Percentiles rank a stretch among this genome's conserved stretches.
Evolutionary conservation across 2,329 filamentous ascomycete genomes (phyloP).

Genomic region (Drechslerella coelobrocha): DNA sequence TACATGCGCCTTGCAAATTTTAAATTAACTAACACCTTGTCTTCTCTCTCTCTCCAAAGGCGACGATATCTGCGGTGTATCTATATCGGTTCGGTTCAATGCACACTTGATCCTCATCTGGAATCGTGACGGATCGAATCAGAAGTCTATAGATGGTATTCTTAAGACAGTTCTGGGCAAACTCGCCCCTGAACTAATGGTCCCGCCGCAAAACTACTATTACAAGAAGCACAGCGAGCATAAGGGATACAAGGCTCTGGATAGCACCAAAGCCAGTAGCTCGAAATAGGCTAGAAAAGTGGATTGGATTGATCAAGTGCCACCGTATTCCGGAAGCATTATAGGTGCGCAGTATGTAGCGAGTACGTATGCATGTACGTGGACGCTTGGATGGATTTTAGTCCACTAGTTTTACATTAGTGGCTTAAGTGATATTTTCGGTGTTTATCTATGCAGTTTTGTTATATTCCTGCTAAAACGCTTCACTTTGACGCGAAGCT

Average conservation of each 20-base stretch:
- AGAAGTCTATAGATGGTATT: conserved; percentile 77
- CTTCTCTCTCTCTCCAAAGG: conserved; percentile 61
- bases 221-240: conserved; percentile 93
- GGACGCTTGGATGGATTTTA: too few relatives aligned
- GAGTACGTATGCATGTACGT: not conserved
- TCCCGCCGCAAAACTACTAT: conserved; percentile 67
- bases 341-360: not conserved
- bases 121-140: conserved; percentile 85
- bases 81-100: conserved; percentile 86
- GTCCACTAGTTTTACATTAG: too few relatives aligned
- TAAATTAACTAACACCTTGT: too few relatives aligned
- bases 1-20: not conserved
- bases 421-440: too few relatives aligned
- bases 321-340: not conserved
- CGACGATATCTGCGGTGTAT: conserved; percentile 88
- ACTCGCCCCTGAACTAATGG: conserved; percentile 74
- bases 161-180: conserved; percentile 75
- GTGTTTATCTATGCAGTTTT: too few relatives aligned
- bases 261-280: not conserved
- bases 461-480: too few relatives aligned
- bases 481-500: too few relatives aligned
- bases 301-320: not conserved
- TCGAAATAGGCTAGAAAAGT: not conserved
- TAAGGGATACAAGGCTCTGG: conserved; percentile 71
- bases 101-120: conserved; percentile 87